Conservation (phyloP, 345 rosid species). For the Fremontodendron californicum region DNA sequence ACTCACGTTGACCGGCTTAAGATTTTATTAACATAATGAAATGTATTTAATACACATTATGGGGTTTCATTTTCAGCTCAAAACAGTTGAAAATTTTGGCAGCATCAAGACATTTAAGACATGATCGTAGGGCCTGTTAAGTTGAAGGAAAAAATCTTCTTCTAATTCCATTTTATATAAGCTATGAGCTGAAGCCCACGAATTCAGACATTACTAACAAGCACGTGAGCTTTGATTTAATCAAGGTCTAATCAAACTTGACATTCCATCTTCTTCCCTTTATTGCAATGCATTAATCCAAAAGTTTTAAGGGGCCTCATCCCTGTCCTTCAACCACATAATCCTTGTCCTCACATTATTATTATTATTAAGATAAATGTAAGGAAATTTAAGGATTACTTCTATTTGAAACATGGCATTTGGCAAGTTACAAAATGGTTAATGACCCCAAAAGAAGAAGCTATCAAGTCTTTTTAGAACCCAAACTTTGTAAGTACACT, state of each 20-base stretch:
- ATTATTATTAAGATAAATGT: background rate
- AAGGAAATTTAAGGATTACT: background rate
- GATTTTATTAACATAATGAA: no score
- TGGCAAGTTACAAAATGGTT: background rate
- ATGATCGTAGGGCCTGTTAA: background rate
- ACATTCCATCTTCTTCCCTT: background rate
- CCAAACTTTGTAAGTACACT: background rate
- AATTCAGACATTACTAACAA: background rate
- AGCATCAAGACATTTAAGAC: background rate
- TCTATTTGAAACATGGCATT: background rate
- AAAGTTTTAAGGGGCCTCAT: no score
- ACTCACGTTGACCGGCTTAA: no score
- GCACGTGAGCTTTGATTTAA: background rate
- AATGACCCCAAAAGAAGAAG: background rate
- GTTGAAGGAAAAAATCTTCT: background rate
- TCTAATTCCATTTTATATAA: background rate
- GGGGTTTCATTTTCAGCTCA: background rate
- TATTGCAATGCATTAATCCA: background rate
- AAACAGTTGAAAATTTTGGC: background rate
- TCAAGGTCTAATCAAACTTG: background rate
- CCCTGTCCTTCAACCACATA: background rate
- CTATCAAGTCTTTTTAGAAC: background rate
- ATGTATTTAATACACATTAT: background rate
- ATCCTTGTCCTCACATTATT: background rate
- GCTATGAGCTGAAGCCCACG: background rate